Evolutionary conservation across 139 green algal genomes (phyloP).

Genomic region (Raphidocelis subcapitata): DNA sequence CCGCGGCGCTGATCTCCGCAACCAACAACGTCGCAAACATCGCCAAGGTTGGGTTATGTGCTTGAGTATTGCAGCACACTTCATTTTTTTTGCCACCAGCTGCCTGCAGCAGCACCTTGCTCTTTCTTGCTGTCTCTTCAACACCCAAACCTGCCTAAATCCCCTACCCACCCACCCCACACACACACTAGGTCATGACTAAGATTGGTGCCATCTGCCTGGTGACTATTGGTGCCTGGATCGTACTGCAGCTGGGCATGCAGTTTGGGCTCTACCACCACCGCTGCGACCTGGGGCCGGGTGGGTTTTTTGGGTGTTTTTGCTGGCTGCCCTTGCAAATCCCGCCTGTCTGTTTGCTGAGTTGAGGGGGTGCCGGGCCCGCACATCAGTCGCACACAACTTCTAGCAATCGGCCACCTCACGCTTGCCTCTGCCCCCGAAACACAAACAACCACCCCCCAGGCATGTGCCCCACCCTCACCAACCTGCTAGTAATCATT

Average conservation of each 20-base stretch:
- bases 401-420: too few species aligned
- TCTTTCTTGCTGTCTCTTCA: too few species aligned
- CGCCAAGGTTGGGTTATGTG: neutral
- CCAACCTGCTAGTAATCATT: slow-evolving; percentile 89
- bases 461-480: slow-evolving; percentile 77
- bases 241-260: slow-evolving; percentile 72
- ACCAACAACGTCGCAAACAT: slow-evolving; percentile 81
- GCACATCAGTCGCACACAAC: too few species aligned
- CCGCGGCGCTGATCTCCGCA: slow-evolving; percentile 70
- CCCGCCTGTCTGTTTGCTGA: too few species aligned
- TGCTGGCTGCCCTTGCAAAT: too few species aligned
- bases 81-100: neutral
- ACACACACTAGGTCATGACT: slow-evolving; percentile 85
- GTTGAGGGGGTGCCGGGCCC: too few species aligned
- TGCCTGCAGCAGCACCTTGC: slow-evolving; percentile 68
- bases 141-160: too few species aligned
- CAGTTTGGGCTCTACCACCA: slow-evolving; percentile 76
- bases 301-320: too few species aligned
- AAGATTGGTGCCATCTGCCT: slow-evolving; percentile 83
- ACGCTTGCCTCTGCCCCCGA: too few species aligned
- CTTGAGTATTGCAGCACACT: neutral
- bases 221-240: slow-evolving; percentile 74
- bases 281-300: slow-evolving; percentile 50
- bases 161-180: too few species aligned
- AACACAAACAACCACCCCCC: too few species aligned